These are phyloP conservation scores for Ramalina intermedia DNA, from an alignment of 495 filamentous ascomycete genomes.

Conservation along the genomic window DNA sequence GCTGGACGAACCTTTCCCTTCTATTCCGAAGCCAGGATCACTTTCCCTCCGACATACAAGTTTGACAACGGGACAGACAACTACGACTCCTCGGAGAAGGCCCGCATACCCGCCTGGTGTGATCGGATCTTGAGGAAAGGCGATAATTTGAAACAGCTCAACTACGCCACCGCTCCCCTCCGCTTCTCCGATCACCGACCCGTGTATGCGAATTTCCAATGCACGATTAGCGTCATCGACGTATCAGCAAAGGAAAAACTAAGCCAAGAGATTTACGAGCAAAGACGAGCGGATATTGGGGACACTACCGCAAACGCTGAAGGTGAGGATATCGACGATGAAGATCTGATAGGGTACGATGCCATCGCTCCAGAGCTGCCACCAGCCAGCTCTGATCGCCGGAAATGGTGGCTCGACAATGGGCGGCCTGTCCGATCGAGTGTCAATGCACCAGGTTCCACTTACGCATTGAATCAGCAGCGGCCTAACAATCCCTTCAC, in stretches of 20 bases:
- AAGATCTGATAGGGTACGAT: slow-evolving; percentile 59
- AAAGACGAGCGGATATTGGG: slow-evolving; percentile 46
- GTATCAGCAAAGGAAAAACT: slow-evolving; percentile 56
- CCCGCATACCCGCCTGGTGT: slow-evolving; percentile 91
- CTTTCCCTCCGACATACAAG: slow-evolving; percentile 88
- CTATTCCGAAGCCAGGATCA: slow-evolving; percentile 76
- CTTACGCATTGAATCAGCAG: slow-evolving; percentile 50
- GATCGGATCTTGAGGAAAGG: slow-evolving; percentile 86
- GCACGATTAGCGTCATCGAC: slow-evolving; percentile 64
- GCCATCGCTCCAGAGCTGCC: slow-evolving; percentile 69
- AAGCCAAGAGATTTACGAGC: slow-evolving; percentile 54
- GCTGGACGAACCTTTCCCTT: slow-evolving; percentile 76
- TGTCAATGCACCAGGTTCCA: slow-evolving; percentile 45
- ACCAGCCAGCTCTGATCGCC: slow-evolving; percentile 73
- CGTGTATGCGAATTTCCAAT: slow-evolving; percentile 79
- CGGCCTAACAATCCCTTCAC: slow-evolving; percentile 73
- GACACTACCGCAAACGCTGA: slow-evolving; percentile 26
- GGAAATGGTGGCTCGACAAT: slow-evolving; percentile 93
- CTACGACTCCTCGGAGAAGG: slow-evolving; percentile 95
- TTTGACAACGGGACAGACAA: slow-evolving; percentile 75
- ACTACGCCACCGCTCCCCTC: slow-evolving; percentile 65
- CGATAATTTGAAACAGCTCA: slow-evolving; percentile 60
- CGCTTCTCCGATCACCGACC: slow-evolving; percentile 88
- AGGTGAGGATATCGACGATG: slow-evolving; percentile 50
- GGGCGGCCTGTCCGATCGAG: slow-evolving; percentile 60